These are phyloP conservation scores for Croton laevigatus DNA, from an alignment of 441 rosid species.

Conservation along the genomic window DNA sequence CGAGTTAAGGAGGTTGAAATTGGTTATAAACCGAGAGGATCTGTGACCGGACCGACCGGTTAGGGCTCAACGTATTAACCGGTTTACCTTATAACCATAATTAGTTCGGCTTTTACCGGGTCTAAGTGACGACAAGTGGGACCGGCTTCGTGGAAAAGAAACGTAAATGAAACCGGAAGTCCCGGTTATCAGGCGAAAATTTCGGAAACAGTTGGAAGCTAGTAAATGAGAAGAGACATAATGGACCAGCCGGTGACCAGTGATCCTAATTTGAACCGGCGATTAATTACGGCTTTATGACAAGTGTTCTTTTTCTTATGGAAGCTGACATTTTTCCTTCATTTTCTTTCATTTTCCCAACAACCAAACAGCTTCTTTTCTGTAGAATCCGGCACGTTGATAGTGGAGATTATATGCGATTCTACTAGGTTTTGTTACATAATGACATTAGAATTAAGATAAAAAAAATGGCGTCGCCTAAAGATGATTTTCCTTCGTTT, in stretches of 20 bases:
- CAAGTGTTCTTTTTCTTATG: background rate
- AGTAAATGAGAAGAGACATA: background rate
- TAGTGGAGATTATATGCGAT: no score
- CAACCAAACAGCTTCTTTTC: background rate
- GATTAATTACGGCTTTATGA: slow-evolving; percentile 19
- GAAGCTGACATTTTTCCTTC: background rate
- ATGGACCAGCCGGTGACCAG: slow-evolving; percentile 25
- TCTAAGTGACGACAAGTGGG: slow-evolving; percentile 20
- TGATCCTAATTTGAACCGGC: slow-evolving; percentile 25
- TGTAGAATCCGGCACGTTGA: no score
- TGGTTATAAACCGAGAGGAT: slow-evolving; percentile 3
- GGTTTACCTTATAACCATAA: slow-evolving; percentile 19
- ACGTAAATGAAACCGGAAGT: slow-evolving; percentile 22
- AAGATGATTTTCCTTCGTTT: no score
- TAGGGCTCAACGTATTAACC: slow-evolving; percentile 32
- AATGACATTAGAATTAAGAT: no score
- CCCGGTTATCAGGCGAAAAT: slow-evolving; percentile 23
- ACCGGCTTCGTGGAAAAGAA: slow-evolving; percentile 26
- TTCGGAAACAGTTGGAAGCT: slow-evolving; percentile 20
- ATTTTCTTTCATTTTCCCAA: background rate
- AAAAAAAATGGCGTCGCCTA: no score
- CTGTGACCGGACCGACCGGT: slow-evolving; percentile 48
- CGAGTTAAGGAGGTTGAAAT: slow-evolving; percentile 18
- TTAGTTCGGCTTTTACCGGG: slow-evolving; percentile 26
- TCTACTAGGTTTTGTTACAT: no score